Base-by-base conservation (phyloP, 768 basidiomycete genomes). In the Botryobasidium botryosum region DNA sequence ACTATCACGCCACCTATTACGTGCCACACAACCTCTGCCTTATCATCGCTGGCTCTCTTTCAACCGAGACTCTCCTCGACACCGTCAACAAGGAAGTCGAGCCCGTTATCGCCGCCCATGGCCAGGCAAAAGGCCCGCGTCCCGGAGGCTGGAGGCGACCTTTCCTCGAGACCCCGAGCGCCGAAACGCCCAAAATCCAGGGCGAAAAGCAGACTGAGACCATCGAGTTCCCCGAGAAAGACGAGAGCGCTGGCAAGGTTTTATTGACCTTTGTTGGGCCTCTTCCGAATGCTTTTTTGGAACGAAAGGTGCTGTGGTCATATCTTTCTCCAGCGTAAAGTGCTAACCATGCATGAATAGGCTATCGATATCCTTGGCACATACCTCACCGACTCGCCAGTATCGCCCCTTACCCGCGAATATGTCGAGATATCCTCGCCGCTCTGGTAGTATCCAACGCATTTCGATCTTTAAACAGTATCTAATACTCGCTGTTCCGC, bases 201-300 rank as follows among this genome's bases (percentile, higher is more conserved):
- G n/a, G n/a, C n/a, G n/a, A n/a, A n/a, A n/a, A n/a, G n/a, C n/a
- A n/a, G n/a, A n/a, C n/a, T n/a, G 72, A 81, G 49, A 64, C 68
- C 0, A 76, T 96, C 15, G 85, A 91, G 55, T 99, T 99, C 56
- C 92, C 94, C 8, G 94, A 97, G 63, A 77, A 86, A 59, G 91
- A 97, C 54, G 92, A 97, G 65, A 83, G 81, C 48, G 73, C 87
- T 54, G 92, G 94, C 28, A 88, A 96, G 64, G 56, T 97, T 5
- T 62, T 71, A n/a, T 69, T 96, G 39, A 70, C 64, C 28, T 90
- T 77, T 62, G 65, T 80, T 47, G 92, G 91, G 3, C 84, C 86
- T n/a, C 57, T 74, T 29, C 72, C 72, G 12, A 72, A 71, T 47
- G 69, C 74, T 45, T 83, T 77, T 55, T 57, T 91, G 43, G 75